Percentiles rank a stretch among this genome's conserved stretches.
Evolutionary conservation across 1,284 basidiomycete species (phyloP).

Genomic region (Cryptococcus neoformans): DNA sequence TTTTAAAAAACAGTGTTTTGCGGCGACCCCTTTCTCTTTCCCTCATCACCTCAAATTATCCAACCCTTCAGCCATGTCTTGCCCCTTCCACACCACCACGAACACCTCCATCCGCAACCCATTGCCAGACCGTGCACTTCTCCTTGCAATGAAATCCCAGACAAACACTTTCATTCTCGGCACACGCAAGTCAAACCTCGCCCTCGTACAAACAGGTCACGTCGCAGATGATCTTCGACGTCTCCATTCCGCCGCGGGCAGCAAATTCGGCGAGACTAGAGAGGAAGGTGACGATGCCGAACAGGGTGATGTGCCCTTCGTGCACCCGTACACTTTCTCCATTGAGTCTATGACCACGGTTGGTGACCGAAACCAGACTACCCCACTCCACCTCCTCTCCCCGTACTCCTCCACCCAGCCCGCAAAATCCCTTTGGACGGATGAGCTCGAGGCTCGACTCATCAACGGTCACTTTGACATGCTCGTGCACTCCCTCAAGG

Average conservation of each 20-base stretch:
- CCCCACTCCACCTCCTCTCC: constrained; percentile 54
- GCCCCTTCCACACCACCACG: constrained; percentile 13
- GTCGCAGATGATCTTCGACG: constrained; percentile 61
- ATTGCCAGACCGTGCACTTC: constrained; percentile 10
- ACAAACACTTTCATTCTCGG: constrained; percentile 59
- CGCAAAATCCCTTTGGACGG: constrained; percentile 90
- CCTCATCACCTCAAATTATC: too few relatives aligned
- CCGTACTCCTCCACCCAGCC: constrained; percentile 37
- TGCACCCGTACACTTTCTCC: constrained; percentile 54
- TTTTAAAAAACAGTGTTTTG: too few relatives aligned
- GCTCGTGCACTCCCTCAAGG: constrained; percentile 92
- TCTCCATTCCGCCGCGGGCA: constrained; percentile 46
- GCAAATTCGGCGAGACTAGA: not conserved
- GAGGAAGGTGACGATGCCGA: not conserved
- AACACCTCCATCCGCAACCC: constrained; percentile 7
- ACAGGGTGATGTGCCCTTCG: constrained; percentile 1
- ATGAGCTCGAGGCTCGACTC: constrained; percentile 86
- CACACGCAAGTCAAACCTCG: constrained; percentile 79
- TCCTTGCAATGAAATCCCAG: constrained; percentile 15
- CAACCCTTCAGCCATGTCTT: constrained; percentile 4
- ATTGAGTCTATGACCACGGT: constrained; percentile 85
- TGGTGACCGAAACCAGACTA: constrained; percentile 85
- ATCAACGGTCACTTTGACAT: constrained; percentile 74
- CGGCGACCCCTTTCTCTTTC: too few relatives aligned
- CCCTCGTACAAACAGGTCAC: constrained; percentile 78